Base-by-base conservation (phyloP, 225 moss, liverwort and hornwort species). In the Marchantia paleacea region DNA sequence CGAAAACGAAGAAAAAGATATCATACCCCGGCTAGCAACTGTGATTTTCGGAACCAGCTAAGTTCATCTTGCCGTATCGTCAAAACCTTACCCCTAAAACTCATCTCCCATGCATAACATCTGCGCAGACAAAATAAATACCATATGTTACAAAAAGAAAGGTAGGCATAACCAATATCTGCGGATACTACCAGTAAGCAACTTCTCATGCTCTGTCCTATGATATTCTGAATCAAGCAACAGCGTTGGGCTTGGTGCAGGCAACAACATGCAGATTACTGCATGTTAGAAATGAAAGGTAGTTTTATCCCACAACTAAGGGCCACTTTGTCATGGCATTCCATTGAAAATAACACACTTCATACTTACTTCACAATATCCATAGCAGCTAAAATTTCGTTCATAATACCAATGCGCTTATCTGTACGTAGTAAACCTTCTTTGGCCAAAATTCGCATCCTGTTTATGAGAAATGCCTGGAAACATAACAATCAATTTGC, bases 381-480 rank as follows among this genome's bases (percentile, higher is more conserved):
- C 89, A 89, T 87, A n/a, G 87, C 89, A 72, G 80, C 67, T 58
- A 87, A 55, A 16, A 89, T 83, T 72, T 89, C 89, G 52, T 87
- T 89, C 89, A 89, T 89, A 6, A 89, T 81, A 26, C 89, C 89
- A 64, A 87, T 89, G 16, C 89, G 87, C 72, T 79, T 85, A 58
- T 89, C 87, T 26, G 89, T 89, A 57, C 89, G 83, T 26, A 83
- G 8, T 30, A 89, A 55, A 24, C 89, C 89, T 73, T 85, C 89
- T 74, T 83, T 87, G 22, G 89, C 84, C 31, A 87, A 48, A 31
- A 30, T 2, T 55, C 85, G 83, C 89, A 87, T 85, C 16, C 77
- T 81, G 47, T 76, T 78, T 53, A 89, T 85, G 24, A 89, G 12
- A 6, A 89, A 64, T 14, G 89, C 81, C 86, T 87, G 84, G 31